Base-by-base conservation (phyloP, 2,329 filamentous ascomycete genomes). In the Myriosclerotinia curreyana region DNA sequence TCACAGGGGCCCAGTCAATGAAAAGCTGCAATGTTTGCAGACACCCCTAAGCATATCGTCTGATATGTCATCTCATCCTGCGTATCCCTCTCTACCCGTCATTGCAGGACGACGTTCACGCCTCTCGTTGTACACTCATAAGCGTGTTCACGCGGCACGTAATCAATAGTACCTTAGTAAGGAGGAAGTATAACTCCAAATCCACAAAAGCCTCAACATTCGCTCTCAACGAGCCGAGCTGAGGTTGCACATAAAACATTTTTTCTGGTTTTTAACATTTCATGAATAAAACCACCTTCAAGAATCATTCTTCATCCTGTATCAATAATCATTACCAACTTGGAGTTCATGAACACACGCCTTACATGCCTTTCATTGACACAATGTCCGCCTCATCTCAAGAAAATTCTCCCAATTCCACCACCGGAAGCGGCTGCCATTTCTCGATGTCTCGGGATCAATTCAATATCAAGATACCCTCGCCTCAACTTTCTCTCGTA, bases 361-460 rank as follows among this genome's bases (percentile, higher is more conserved):
- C 53, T 62, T 46, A 60, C 38, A 62, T 56, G 49, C 56, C 54
- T 62, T 64, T 65, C 38, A 66, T 66, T 65, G 66, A 42, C 62
- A 60, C 60, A 64, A 74, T 74, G 73, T 73, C 73, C 28, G 73
- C 63, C 62, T 72, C 72, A 4, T 74, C 72, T 15, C 69, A 69
- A 61, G 71, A 72, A 44, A 66, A 66, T n/a, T 74, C 73, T 20
- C 72, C 73, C 22, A 65, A 65, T 38, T 73, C 72, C 58, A 69
- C 66, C 6, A 64, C 68, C 22, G 69, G 67, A 54, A 66, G 67
- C 40, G 64, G 69, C 31, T 67, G 71, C 58, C 66, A 66, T 48
- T 74, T 73, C 61, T 72, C 71, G 28, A 72, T 74, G 55, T 70
- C 71, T 34, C 66, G 69, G 64, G 73, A 73, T 58, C 71, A 72